Evolutionary conservation across 805 yeast species (phyloP).

Genomic region (Candida maesae): DNA sequence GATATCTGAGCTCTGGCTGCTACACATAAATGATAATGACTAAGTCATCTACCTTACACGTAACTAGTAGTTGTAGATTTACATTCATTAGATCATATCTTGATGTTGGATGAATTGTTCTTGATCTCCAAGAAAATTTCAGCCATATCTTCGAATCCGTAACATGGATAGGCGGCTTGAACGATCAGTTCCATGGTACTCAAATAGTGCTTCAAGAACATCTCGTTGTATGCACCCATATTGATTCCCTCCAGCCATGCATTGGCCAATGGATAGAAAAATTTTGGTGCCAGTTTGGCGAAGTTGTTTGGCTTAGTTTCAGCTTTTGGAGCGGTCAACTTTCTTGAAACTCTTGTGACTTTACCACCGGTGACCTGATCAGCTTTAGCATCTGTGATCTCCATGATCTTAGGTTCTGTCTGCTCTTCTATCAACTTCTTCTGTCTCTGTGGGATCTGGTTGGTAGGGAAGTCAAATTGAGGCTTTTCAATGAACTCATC

Average conservation of each 20-base stretch:
- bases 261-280: slow-evolving; percentile 50
- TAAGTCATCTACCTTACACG: background rate
- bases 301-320: slow-evolving; percentile 28
- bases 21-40: too few relatives aligned
- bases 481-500: slow-evolving; percentile 47
- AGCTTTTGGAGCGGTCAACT: slow-evolving; percentile 22
- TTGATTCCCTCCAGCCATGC: slow-evolving; percentile 54
- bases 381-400: slow-evolving; percentile 11
- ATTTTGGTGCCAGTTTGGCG: slow-evolving; percentile 36
- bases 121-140: slow-evolving; percentile 27
- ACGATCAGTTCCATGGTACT: slow-evolving; percentile 43
- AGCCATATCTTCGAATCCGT: slow-evolving; percentile 35
- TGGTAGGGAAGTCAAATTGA: slow-evolving; percentile 31
- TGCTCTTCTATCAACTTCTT: slow-evolving; percentile 14
- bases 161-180: slow-evolving; percentile 45
- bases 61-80: too few relatives aligned
- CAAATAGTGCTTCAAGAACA: slow-evolving; percentile 49
- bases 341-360: slow-evolving; percentile 33
- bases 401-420: slow-evolving; percentile 13
- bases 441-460: slow-evolving; percentile 25
- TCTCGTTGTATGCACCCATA: slow-evolving; percentile 48
- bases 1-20: slow-evolving; percentile 8
- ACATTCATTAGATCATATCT: slow-evolving; percentile 2
- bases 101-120: slow-evolving; percentile 11
- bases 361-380: slow-evolving; percentile 14